These are phyloP conservation scores for Debaryomycetaceae sp. DNA, from an alignment of 1,139 yeast genomes.

Conservation along the genomic window DNA sequence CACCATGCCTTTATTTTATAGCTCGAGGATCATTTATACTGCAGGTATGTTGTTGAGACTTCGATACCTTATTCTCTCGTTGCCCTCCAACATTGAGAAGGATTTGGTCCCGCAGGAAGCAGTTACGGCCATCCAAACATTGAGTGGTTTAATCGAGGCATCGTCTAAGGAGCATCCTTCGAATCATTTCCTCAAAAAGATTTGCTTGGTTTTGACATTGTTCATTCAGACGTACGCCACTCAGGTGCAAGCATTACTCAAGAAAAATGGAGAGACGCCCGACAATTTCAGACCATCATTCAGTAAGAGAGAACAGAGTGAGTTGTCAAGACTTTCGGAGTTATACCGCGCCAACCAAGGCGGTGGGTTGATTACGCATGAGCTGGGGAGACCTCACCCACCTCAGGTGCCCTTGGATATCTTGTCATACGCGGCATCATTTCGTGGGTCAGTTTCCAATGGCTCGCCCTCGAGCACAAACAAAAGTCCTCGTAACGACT, in stretches of 20 bases:
- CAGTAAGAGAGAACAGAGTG: slow-evolving; percentile 14
- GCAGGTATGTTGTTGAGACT: slow-evolving; percentile 62
- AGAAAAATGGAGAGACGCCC: slow-evolving; percentile 24
- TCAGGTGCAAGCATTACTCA: slow-evolving; percentile 39
- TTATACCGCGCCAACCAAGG: slow-evolving; percentile 10
- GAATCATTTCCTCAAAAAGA: slow-evolving; percentile 50
- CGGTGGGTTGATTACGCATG: slow-evolving; percentile 12
- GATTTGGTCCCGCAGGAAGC: slow-evolving; percentile 50
- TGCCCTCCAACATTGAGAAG: slow-evolving; percentile 47
- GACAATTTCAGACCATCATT: slow-evolving; percentile 17
- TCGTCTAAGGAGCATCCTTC: slow-evolving; percentile 36
- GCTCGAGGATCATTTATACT: slow-evolving; percentile 63
- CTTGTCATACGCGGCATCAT: slow-evolving; percentile 33
- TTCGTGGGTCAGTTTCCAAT: not conserved
- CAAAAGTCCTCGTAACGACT: slow-evolving; percentile 1
- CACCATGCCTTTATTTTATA: slow-evolving; percentile 56
- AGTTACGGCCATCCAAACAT: slow-evolving; percentile 37
- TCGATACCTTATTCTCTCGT: slow-evolving; percentile 50
- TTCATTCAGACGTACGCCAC: slow-evolving; percentile 58
- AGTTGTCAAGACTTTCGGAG: slow-evolving; percentile 14
- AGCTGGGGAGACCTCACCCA: slow-evolving; percentile 11
- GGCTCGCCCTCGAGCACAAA: slow-evolving; percentile 2
- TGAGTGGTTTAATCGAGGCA: slow-evolving; percentile 36
- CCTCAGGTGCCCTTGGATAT: slow-evolving; percentile 30
- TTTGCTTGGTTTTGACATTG: slow-evolving; percentile 50